Conservation (phyloP, 768 basidiomycete species). For the Leucocoprinus leucothites region DNA sequence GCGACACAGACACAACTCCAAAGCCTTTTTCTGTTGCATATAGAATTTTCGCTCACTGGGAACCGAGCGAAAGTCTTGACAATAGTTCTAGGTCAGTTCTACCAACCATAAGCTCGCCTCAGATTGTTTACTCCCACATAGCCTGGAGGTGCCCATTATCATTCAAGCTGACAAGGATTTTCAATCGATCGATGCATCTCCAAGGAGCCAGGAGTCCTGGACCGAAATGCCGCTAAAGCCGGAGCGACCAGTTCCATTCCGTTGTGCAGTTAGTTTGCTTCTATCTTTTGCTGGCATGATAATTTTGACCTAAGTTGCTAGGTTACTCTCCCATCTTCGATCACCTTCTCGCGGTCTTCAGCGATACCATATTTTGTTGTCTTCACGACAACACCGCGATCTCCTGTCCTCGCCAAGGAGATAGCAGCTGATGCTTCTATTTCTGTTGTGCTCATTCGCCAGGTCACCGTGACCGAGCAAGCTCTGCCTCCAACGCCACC, state of each 20-base stretch:
- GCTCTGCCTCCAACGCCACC: constrained; percentile 45
- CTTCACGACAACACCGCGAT: constrained; percentile 62
- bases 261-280: constrained; percentile 54
- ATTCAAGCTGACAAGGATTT: constrained; percentile 59
- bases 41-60: constrained; percentile 55
- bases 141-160: constrained; percentile 64
- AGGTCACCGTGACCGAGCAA: constrained; percentile 50
- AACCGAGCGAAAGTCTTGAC: constrained; percentile 43
- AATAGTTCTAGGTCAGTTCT: constrained; percentile 43
- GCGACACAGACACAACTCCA: constrained; percentile 22
- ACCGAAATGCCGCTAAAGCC: constrained; percentile 63
- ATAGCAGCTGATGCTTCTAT: constrained; percentile 72
- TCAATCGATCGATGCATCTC: constrained; percentile 49
- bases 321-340: constrained; percentile 63
- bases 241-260: constrained; percentile 61
- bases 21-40: constrained; percentile 46
- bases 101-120: constrained; percentile 12
- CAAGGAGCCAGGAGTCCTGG: constrained; percentile 51
- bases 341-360: constrained; percentile 57
- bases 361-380: constrained; percentile 74
- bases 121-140: constrained; percentile 23
- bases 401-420: constrained; percentile 51
- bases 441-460: constrained; percentile 61
- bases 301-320: constrained; percentile 21
- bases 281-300: constrained; percentile 3